Evolutionary conservation across 2,329 filamentous ascomycete genomes (phyloP), one percentile per base, ranked within the genome.

Genomic region (Pestalotiopsis sp.): DNA sequence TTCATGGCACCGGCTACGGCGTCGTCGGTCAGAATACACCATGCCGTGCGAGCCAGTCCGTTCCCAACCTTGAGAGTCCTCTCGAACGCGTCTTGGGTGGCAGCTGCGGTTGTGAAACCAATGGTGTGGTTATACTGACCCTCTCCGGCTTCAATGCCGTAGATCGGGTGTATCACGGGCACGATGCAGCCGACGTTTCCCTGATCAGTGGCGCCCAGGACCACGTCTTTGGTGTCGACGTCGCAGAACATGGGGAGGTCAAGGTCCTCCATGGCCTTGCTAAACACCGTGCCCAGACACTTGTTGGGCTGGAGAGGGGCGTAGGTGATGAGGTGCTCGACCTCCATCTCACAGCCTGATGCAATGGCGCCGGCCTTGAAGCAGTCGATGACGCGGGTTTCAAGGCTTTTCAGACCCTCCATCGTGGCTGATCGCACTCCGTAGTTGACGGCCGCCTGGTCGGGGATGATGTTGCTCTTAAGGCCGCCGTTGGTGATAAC

Each of bases 141-240:
- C 41, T 45, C 17, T 17, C 13, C 13, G 2, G 41, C 41, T 17
- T 45, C 4, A 12, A 45, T 45, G 17, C 17, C 41, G 41, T 45
- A 45, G 17, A 14, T 45, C 5, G 41, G 41, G n/a, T 87, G 85
- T 64, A 87, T 82, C 4, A 80, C 81, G 1, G 85, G 85, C 2
- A 83, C 76, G 1, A 80, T 70, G 65, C 86, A 83, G 13, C 81
- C 82, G 11, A 87, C 83, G 67, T 87, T 87, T 25, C 84, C 84
- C 84, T 85, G 85, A 73, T 86, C 84, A 0, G 84, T 85, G 0
- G 84, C 41, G 4, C 41, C 41, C 5, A 17, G 13, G 0, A 14
- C 17, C 13, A 45, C 41, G 4, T 45, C 41, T 1, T 4, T 45
- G 5, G 41, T 45, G 17, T 45, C 17, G 2, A 45, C 41, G 3